Base-by-base conservation (phyloP, 2,329 filamentous ascomycete species). In the Stemphylium beticola region DNA sequence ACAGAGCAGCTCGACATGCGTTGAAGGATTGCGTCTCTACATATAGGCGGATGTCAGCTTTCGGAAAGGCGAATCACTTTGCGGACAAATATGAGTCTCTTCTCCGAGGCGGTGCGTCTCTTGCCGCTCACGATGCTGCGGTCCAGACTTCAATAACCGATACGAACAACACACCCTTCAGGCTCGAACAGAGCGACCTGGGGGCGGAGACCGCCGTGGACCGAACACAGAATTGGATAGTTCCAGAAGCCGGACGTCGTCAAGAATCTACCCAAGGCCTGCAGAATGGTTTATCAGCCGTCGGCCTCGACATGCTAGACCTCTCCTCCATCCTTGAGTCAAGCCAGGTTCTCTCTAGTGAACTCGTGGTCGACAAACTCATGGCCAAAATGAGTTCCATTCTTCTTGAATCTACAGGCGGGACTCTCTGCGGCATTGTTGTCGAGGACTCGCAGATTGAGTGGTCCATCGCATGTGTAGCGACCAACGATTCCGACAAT, bases 321-420 rank as follows among this genome's bases (percentile, higher is more conserved):
- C 75, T 93, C 57, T 87, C 90, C 37, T 88, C 88, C 20, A 93
- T 93, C 54, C 79, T 93, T 12, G 87, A 90, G 64, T 91, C 88
- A 2, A 92, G 88, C 9, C 90, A 92, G 69, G 84, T 93, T 38
- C 87, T 93, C 38, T 93, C 90, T 4, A 92, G 89, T 14, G 88
- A 92, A 45, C 76, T 93, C 10, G 84, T 89, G 60, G 85, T 93
- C 11, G 89, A 93, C 60, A 84, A 88, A 64, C 81, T 93, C 4
- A 82, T 93, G 57, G 87, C 88, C 66, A 92, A 90, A 37, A 91
- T 93, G 86, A 91, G 89, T 63, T 87, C 91, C 57, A 90, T 93
- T 58, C 91, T 93, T 43, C 75, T 93, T 22, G 88, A 92, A 62
- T 91, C 88, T 0, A 92, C 89, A 46, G 89, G 89, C 34, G 89